Conservation (phyloP, 2,329 filamentous ascomycete species). For the Pestalotiopsis sp. region DNA sequence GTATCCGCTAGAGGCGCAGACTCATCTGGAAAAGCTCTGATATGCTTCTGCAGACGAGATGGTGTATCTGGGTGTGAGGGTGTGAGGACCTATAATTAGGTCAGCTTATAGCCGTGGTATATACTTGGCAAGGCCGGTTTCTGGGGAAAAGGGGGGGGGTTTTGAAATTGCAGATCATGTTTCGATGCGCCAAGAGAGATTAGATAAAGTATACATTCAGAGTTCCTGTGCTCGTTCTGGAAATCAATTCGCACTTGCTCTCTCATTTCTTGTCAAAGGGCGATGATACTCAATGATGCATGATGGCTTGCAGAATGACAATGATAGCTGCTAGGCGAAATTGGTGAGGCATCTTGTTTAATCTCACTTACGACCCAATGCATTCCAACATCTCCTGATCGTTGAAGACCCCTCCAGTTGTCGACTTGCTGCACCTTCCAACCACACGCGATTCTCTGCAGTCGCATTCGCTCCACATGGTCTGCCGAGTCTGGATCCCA, state of each 20-base stretch:
- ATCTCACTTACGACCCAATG: slow-evolving; percentile 21
- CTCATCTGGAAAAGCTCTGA: slow-evolving; percentile 21
- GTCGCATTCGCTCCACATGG: slow-evolving; percentile 24
- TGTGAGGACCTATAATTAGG: slow-evolving; percentile 19
- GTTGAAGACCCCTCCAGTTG: slow-evolving; percentile 23
- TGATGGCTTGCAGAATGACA: background rate
- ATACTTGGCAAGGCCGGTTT: background rate
- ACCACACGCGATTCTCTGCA: slow-evolving; percentile 28
- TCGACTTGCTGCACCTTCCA: slow-evolving; percentile 25
- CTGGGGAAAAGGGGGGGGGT: background rate
- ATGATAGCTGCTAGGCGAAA: slow-evolving; percentile 21
- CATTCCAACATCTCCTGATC: slow-evolving; percentile 18
- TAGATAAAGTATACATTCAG: background rate
- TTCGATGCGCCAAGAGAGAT: background rate
- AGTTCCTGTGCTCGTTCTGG: background rate
- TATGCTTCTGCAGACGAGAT: slow-evolving; percentile 24
- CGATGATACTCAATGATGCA: background rate
- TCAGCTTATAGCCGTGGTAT: background rate
- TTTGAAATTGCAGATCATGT: background rate
- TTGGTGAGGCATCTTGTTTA: slow-evolving; percentile 8
- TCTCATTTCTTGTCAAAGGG: background rate
- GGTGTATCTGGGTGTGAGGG: slow-evolving; percentile 14
- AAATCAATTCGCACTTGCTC: background rate
- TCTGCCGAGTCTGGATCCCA: slow-evolving; percentile 27
- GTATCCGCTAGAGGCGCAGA: slow-evolving; percentile 19